Evolutionary conservation across 352 stramenopile species (phyloP).

Genomic region (Pythium brassicae): DNA sequence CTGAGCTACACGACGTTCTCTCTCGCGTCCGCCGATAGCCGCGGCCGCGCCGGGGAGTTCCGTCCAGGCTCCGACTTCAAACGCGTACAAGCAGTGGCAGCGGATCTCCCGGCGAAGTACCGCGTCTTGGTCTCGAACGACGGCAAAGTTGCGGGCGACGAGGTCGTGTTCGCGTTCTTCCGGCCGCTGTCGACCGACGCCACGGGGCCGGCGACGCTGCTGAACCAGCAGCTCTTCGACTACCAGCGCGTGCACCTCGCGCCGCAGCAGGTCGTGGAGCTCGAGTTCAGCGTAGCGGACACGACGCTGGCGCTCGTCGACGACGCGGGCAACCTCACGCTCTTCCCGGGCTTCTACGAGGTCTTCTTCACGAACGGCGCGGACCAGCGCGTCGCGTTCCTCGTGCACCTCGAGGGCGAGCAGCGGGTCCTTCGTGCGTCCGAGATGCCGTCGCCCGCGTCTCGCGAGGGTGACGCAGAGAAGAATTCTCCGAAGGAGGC

Average conservation of each 20-base stretch:
- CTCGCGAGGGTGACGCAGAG: not conserved
- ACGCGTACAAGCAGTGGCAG: slow-evolving; percentile 26
- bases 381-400: slow-evolving; percentile 58
- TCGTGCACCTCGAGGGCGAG: slow-evolving; percentile 43
- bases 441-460: slow-evolving; percentile 4
- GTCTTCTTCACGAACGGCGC: slow-evolving; percentile 73
- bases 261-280: slow-evolving; percentile 25
- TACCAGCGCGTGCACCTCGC: slow-evolving; percentile 55
- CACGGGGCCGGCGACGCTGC: slow-evolving; percentile 47
- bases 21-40: slow-evolving; percentile 14
- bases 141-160: slow-evolving; percentile 44
- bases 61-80: not conserved
- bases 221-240: slow-evolving; percentile 77
- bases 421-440: slow-evolving; percentile 43
- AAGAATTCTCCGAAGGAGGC: not conserved
- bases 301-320: slow-evolving; percentile 55
- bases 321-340: slow-evolving; percentile 41
- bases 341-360: slow-evolving; percentile 70
- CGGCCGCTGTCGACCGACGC: slow-evolving; percentile 51
- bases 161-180: slow-evolving; percentile 82
- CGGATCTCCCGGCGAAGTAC: slow-evolving; percentile 36
- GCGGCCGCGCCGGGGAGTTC: not conserved
- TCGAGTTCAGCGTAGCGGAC: slow-evolving; percentile 41
- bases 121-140: slow-evolving; percentile 54
- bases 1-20: slow-evolving; percentile 89